These are phyloP conservation scores for Ambrosiella xylebori DNA, from an alignment of 2,329 filamentous ascomycete genomes.

Conservation along the genomic window DNA sequence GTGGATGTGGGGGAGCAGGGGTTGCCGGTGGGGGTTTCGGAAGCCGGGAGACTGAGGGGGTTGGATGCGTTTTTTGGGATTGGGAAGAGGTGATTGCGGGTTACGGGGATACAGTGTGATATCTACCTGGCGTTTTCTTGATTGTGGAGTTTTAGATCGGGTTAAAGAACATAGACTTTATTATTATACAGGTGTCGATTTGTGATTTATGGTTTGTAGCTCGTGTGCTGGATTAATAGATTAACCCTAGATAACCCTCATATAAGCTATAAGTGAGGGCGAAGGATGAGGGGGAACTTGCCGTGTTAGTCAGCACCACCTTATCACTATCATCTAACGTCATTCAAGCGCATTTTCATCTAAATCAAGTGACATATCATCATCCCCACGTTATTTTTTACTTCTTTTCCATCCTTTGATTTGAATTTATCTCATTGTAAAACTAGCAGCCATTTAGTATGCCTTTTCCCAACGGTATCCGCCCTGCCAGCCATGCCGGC, in stretches of 20 bases:
- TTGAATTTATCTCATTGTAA: not conserved
- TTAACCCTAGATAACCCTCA: no score
- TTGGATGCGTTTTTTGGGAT: not conserved
- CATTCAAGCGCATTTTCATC: no score
- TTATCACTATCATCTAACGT: no score
- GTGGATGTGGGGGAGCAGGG: not conserved
- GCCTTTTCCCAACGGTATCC: slow-evolving; percentile 13
- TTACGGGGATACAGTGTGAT: not conserved
- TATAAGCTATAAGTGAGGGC: no score
- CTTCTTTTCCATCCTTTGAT: not conserved
- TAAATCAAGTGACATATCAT: not conserved
- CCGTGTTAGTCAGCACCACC: no score
- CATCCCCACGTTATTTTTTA: not conserved
- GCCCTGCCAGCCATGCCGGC: slow-evolving; percentile 58
- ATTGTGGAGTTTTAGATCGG: no score
- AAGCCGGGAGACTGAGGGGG: not conserved
- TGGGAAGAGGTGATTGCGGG: not conserved
- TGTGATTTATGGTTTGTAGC: no score
- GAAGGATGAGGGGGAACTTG: no score
- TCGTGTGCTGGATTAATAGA: no score
- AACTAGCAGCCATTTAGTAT: not conserved
- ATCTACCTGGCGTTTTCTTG: no score
- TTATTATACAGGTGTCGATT: no score
- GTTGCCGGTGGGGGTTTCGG: not conserved
- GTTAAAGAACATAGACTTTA: no score